Evolutionary conservation across 306 rosid species (phyloP), one percentile per base, ranked within the genome.

Genomic region (Ziziphus jujuba): DNA sequence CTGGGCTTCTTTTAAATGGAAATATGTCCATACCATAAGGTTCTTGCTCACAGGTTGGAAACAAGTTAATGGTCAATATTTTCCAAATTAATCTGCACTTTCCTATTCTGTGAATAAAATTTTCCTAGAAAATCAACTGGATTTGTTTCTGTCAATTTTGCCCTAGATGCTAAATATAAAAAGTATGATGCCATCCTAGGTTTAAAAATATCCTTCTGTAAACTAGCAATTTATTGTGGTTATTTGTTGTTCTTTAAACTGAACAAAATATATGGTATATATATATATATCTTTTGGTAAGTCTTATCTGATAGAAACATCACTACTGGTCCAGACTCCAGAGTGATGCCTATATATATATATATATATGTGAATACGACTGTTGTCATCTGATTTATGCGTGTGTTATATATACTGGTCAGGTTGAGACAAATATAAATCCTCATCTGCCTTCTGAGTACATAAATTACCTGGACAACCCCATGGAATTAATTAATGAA

Each of bases 381-480:
- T 28, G 9, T 40, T 25, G 36, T 31, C 17, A 21, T 31, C 51
- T 50, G 49, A 63, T 23, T 55, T 6, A 62, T 56, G 65, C 17
- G 53, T 43, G 36, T n/a, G 31, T 62, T 77, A 13, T 17, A 52
- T 66, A 64, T 65, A 47, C 38, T 61, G 51, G 61, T 21, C 85
- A 92, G 98, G 85, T 90, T 66, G 96, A 90, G 71, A 48, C 90
- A 59, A 74, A 86, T 67, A 77, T 90, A 82, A 90, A 84, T 66
- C 91, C 90, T 67, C 97, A 80, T 72, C 91, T 90, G 68, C 87
- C 97, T 36, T 88, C 98, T 9, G 96, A 90, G 61, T 93, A 90
- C 81, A 88, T 93, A 74, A 90, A 90, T 79, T 69, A 84, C 83
- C 79, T 93, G 80, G 95, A 93, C 76, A 93, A 93, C 70, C 98